Evolutionary conservation across 2,329 filamentous ascomycete genomes (phyloP), one percentile per base, ranked within the genome.

Genomic region (Erysiphe pulchra): DNA sequence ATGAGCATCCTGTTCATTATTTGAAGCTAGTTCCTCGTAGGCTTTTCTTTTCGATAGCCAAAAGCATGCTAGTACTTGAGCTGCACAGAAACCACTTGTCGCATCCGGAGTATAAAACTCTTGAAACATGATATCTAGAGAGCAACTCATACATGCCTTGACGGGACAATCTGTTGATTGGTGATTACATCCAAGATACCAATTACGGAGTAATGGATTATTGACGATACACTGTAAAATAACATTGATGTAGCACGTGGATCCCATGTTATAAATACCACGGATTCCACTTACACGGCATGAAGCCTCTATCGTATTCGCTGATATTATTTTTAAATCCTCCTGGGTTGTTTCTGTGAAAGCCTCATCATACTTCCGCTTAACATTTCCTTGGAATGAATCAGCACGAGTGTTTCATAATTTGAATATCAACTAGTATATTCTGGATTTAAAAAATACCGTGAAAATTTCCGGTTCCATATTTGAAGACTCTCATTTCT

Each of bases 211-310:
- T 40, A 94, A 70, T 0, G 87, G 87, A 57, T 95, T 94, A 63
- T 94, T 87, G 46, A 95, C 72, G 54, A 98, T 76, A 47, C 80
- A 85, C 60, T 95, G 90, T 14, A 98, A 68, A 42, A 95, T 85
- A 30, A 94, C 87, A 54, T 90, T 92, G 70, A 95, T 87, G 62
- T 94, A 98, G 65, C 87, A 98, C 11, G 90, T 95, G 48, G 92
- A 85, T n/a, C 87, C 90, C 59, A 93, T 87, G 57, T 95, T 98
- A 62, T 92, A 94, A 49, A 98, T 79, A 31, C 87, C 87, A 33
- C 90, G 76, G 36, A 94, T 73, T 10, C 90, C 87, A 52, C 80
- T 85, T 16, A 84, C 85, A 47, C 82, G 76, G 58, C 87, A 94
- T 12, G 84, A 80, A 7, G 82, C 77, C 47, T 76, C 72, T 28